Percentiles rank a stretch among this genome's conserved stretches.
phyloP scores from a whole-genome alignment of 2,329 filamentous ascomycete genomes.

The Monosporascus sp. region DNA sequence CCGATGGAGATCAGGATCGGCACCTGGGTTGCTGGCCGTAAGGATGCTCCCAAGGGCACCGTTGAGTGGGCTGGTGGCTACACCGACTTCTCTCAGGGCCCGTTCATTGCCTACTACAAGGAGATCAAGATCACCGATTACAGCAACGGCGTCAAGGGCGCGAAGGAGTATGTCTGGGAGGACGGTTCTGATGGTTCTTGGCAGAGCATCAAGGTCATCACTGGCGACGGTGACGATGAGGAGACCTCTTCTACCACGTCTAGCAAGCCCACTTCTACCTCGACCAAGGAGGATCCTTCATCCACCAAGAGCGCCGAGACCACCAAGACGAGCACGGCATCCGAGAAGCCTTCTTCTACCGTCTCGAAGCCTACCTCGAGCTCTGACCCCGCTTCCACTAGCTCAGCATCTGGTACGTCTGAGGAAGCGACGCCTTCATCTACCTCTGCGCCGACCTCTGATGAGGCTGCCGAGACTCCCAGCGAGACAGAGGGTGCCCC shows the following conservation, averaged over 20 bases:
- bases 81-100: slow-evolving; percentile 46
- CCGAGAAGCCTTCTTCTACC: slow-evolving; percentile 6
- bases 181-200: slow-evolving; percentile 44
- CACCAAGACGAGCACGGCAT: slow-evolving; percentile 15
- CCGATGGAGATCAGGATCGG: slow-evolving; percentile 69
- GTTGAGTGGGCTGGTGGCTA: slow-evolving; percentile 64
- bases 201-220: slow-evolving; percentile 47
- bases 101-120: slow-evolving; percentile 55
- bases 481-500: not conserved
- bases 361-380: slow-evolving; percentile 11
- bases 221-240: slow-evolving; percentile 27
- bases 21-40: slow-evolving; percentile 58
- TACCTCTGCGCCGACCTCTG: not conserved
- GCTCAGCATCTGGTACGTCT: slow-evolving; percentile 5
- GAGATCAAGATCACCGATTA: slow-evolving; percentile 50
- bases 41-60: slow-evolving; percentile 61
- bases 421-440: no score
- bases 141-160: slow-evolving; percentile 43
- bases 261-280: slow-evolving; percentile 6
- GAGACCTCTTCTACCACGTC: slow-evolving; percentile 14
- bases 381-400: slow-evolving; percentile 7
- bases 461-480: not conserved
- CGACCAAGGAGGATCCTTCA: not conserved
- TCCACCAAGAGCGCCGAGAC: slow-evolving; percentile 7
- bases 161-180: slow-evolving; percentile 48